Conservation (phyloP, 225 moss, liverwort and hornwort species). For the Physcomitrellopsis africana region DNA sequence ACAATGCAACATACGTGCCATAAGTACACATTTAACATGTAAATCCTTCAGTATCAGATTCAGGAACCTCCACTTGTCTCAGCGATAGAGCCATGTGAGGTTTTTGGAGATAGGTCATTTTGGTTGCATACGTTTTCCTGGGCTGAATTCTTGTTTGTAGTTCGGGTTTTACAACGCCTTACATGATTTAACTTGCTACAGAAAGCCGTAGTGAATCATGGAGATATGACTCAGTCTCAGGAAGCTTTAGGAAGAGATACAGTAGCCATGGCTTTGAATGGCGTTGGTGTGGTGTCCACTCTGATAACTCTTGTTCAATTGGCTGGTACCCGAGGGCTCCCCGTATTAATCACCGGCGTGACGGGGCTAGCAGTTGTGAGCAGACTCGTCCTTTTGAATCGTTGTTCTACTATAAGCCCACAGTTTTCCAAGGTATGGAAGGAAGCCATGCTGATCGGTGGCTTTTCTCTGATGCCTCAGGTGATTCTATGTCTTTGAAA, state of each 20-base stretch:
- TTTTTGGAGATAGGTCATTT: not conserved
- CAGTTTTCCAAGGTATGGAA: conserved; percentile 39
- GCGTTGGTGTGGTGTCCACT: conserved; percentile 48
- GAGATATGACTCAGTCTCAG: conserved; percentile 29
- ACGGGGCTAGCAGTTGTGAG: conserved; percentile 42
- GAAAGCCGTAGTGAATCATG: conserved; percentile 27
- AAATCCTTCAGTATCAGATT: not conserved
- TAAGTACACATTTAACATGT: too few species aligned
- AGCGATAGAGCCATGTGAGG: not conserved
- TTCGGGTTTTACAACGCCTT: not conserved
- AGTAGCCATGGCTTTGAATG: conserved; percentile 34
- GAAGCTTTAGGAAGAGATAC: conserved; percentile 24
- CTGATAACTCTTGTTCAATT: conserved; percentile 48
- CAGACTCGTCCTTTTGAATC: conserved; percentile 36
- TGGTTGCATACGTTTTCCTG: not conserved
- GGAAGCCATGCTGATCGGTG: conserved; percentile 42
- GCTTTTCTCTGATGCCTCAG: conserved; percentile 52
- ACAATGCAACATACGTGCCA: too few species aligned
- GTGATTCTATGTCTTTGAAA: conserved; percentile 28
- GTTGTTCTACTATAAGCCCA: conserved; percentile 24
- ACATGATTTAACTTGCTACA: conserved; percentile 9
- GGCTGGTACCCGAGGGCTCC: conserved; percentile 39
- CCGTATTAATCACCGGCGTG: conserved; percentile 29
- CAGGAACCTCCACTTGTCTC: not conserved
- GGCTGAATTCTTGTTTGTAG: not conserved